phyloP scores from a whole-genome alignment of 148 eudicot genomes.

The Rhododendron vialii region DNA sequence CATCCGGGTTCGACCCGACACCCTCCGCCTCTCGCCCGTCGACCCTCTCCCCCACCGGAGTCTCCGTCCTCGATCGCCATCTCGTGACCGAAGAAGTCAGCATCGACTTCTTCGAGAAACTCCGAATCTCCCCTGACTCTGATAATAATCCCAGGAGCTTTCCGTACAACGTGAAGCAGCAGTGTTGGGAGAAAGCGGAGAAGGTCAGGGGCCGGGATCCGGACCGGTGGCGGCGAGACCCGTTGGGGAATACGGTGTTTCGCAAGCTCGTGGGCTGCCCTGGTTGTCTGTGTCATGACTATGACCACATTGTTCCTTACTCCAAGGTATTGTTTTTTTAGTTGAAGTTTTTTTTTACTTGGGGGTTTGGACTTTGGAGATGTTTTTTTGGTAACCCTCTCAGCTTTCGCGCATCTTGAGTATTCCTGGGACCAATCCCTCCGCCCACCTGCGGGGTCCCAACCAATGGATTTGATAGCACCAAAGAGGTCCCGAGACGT shows the following conservation, averaged over 20 bases:
- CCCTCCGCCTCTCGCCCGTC: conserved; percentile 23
- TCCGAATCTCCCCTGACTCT: conserved; percentile 25
- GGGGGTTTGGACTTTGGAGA: not conserved
- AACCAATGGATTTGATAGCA: too few species aligned
- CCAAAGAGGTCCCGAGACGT: too few species aligned
- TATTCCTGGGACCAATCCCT: too few species aligned
- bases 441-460: too few species aligned
- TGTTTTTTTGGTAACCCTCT: too few species aligned
- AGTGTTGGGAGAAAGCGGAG: conserved; percentile 95
- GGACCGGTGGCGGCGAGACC: conserved; percentile 74
- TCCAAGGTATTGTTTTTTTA: conserved; percentile 48
- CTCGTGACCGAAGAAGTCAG: conserved; percentile 32
- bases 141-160: conserved; percentile 75
- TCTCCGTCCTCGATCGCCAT: conserved; percentile 25
- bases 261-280: conserved; percentile 95
- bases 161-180: conserved; percentile 79
- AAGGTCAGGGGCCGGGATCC: conserved; percentile 89
- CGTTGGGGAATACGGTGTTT: conserved; percentile 64
- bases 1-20: conserved; percentile 17
- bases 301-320: conserved; percentile 79
- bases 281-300: conserved; percentile 92
- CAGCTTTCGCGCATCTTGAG: too few species aligned
- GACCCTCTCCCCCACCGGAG: conserved; percentile 27
- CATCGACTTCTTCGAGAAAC: conserved; percentile 36
- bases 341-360: not conserved